Base-by-base conservation (phyloP, 164 flowering plant genomes). In the Magnolia changhungtana region DNA sequence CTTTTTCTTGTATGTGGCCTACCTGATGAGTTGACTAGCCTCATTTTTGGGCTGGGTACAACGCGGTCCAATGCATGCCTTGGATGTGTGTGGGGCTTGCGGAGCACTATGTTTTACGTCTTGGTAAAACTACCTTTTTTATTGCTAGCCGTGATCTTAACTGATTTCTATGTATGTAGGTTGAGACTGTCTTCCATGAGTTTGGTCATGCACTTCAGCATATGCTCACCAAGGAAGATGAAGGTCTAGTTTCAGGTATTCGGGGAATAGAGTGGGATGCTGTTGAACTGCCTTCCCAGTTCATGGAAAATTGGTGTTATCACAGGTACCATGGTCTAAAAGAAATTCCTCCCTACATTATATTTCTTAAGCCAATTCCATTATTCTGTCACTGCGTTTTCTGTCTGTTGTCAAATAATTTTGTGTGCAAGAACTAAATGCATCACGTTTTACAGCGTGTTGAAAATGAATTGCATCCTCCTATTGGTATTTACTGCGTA, bases 281-380 rank as follows among this genome's bases (percentile, higher is more conserved):
- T 77, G 98, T 96, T 79, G 98, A 96, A 82, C 86, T 96, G 76
- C 98, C 98, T 55, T 96, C 99, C 23, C 99, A 96, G 31, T 96
- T 96, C 78, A 96, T 96, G 99, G 99, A 96, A 83, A 96, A 92
- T 79, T 96, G 99, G 99, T 96, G 98, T 83, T 96, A 96, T 82
- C 96, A 96, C 55, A 90, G 95, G 99, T 94, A 82, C 14, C 50
- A 0, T 73, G 78, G 45, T 76, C 31, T 71, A 16, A 68, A 19
- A 18, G 24, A 20, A 65, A 11, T 4, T 24, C 24, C 13, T 65
- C 24, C 24, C 24, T 65, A 11, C 24, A 8, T 65, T 37, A 37
- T 37, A 37, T 37, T 37, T 37, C 45, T 37, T 37, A 37, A 4
- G 7, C 45, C 45, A 37, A 37, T 37, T 37, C 45, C 45, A 37